Evolutionary conservation across 257 asterid genomes (phyloP).

Genomic region (Jaltomata sinuosa): DNA sequence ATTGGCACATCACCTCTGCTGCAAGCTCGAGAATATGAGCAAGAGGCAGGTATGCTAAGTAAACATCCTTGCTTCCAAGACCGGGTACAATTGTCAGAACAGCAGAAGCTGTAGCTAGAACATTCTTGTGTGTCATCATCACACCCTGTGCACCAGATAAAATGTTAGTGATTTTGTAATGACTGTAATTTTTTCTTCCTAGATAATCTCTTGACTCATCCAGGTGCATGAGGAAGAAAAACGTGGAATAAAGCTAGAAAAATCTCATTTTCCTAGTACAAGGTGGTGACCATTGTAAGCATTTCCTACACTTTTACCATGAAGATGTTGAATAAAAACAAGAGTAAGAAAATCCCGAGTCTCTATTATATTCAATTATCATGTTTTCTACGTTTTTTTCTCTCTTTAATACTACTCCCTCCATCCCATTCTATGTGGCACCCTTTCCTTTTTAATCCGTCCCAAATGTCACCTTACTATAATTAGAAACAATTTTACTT

Average conservation of each 20-base stretch:
- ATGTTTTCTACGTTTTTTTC: neutral
- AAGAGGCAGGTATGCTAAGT: conserved; percentile 88
- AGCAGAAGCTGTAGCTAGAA: conserved; percentile 88
- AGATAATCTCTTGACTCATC: neutral
- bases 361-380: neutral
- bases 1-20: conserved; percentile 63
- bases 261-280: neutral
- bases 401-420: neutral
- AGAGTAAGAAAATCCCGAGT: neutral
- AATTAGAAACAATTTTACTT: no score
- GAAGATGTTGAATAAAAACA: neutral
- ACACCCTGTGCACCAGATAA: conserved; percentile 58
- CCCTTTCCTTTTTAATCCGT: no score
- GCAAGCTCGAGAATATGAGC: conserved; percentile 98
- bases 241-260: neutral
- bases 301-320: neutral
- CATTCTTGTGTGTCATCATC: conserved; percentile 93
- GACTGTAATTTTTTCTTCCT: neutral
- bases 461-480: no score
- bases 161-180: neutral
- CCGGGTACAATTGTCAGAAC: conserved; percentile 85
- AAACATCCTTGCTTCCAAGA: conserved; percentile 66
- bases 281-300: neutral
- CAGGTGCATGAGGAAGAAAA: neutral
- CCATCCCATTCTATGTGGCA: no score